phyloP scores from a whole-genome alignment of 805 yeast species.

The Zygosaccharomyces kombuchaensis region DNA sequence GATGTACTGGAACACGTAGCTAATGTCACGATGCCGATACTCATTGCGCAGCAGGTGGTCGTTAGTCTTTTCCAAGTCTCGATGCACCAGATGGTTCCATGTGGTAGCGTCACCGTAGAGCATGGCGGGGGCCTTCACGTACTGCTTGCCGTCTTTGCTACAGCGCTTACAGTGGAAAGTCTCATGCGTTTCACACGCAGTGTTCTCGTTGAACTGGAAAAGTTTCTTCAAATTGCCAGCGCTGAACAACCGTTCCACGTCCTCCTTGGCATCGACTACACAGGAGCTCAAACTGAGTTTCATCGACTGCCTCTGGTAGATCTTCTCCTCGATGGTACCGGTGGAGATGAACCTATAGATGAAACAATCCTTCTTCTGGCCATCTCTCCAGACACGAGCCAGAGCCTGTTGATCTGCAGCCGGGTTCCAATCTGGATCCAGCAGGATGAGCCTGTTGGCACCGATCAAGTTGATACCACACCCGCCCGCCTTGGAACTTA shows the following conservation, averaged over 20 bases:
- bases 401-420: slow-evolving; percentile 97
- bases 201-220: slow-evolving; percentile 62
- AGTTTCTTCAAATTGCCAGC: slow-evolving; percentile 73
- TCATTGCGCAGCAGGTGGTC: slow-evolving; percentile 79
- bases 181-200: slow-evolving; percentile 87
- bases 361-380: slow-evolving; percentile 94
- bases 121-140: slow-evolving; percentile 72
- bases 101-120: slow-evolving; percentile 95
- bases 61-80: slow-evolving; percentile 57
- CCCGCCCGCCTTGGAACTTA: slow-evolving; percentile 97
- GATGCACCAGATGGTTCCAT: slow-evolving; percentile 85
- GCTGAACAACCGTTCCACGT: slow-evolving; percentile 87
- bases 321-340: slow-evolving; percentile 94
- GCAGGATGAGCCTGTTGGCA: slow-evolving; percentile 80
- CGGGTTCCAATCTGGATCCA: slow-evolving; percentile 98
- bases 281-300: slow-evolving; percentile 89
- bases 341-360: slow-evolving; percentile 91
- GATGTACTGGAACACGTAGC: slow-evolving; percentile 88
- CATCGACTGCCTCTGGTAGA: slow-evolving; percentile 92
- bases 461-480: slow-evolving; percentile 97
- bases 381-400: slow-evolving; percentile 98
- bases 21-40: slow-evolving; percentile 58
- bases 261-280: slow-evolving; percentile 95
- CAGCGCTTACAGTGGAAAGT: slow-evolving; percentile 88
- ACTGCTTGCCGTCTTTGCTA: slow-evolving; percentile 51